A percentile compares a stretch with the other conserved stretches of the same genome.
Evolutionary conservation across 805 yeast species (phyloP).

Genomic region (Candida ponderosae): DNA sequence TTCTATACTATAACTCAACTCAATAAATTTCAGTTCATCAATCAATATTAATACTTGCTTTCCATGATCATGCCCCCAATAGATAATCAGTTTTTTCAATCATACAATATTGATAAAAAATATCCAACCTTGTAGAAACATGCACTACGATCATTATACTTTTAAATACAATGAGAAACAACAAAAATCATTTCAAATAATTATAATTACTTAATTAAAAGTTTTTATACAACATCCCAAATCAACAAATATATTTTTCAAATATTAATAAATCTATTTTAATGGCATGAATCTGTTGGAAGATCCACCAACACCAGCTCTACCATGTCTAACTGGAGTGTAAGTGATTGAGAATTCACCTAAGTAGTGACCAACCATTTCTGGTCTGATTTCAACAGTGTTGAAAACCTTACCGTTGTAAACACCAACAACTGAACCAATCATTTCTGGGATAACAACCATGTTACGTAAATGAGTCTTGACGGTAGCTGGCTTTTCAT

Average conservation of each 20-base stretch:
- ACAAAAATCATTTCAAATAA: not conserved
- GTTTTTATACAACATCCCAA: conserved; percentile 12
- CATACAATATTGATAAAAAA: no score
- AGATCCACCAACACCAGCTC: conserved; percentile 77
- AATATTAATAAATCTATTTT: conserved; percentile 34
- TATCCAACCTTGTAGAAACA: no score
- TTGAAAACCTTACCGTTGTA: conserved; percentile 99
- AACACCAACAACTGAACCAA: conserved; percentile 96
- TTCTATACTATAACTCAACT: no score
- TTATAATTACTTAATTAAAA: not conserved
- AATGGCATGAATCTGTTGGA: conserved; percentile 69
- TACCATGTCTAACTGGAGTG: conserved; percentile 99
- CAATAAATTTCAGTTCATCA: no score
- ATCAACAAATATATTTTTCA: conserved; percentile 5
- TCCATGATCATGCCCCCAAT: no score
- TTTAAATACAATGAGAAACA: no score
- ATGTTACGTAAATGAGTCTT: conserved; percentile 99
- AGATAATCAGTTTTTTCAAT: no score
- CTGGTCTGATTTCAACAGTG: conserved; percentile 98
- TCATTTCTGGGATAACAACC: conserved; percentile 99
- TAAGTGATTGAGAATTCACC: conserved; percentile 99
- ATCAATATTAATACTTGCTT: no score
- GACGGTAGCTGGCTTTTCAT: conserved; percentile 96
- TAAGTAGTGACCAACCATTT: conserved; percentile 99
- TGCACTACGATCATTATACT: no score